Evolutionary conservation across 805 yeast species (phyloP).

Genomic region (Candida multigemmis): DNA sequence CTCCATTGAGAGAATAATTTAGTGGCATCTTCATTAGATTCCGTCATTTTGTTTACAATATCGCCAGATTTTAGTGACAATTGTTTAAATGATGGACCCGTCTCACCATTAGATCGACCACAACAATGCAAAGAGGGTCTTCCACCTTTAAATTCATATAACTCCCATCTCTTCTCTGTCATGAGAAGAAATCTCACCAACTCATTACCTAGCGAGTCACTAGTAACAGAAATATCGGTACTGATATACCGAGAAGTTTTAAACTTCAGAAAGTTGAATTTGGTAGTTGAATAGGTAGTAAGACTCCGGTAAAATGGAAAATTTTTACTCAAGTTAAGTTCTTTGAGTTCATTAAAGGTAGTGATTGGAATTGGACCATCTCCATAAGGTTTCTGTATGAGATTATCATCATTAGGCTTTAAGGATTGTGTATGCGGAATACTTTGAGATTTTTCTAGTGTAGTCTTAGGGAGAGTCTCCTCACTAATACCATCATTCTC

Average conservation of each 20-base stretch:
- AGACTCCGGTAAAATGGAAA: constrained; percentile 72
- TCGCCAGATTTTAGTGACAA: constrained; percentile 15
- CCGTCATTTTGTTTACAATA: constrained; percentile 10
- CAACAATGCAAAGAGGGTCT: constrained; percentile 53
- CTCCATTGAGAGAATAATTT: constrained; percentile 45
- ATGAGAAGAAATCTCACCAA: constrained; percentile 57
- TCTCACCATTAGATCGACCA: constrained; percentile 64
- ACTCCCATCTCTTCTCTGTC: constrained; percentile 65
- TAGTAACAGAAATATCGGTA: constrained; percentile 19
- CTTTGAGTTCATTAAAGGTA: constrained; percentile 35
- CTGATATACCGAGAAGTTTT: constrained; percentile 19
- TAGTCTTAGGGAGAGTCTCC: too few species aligned
- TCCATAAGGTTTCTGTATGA: too few species aligned
- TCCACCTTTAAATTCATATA: constrained; percentile 36
- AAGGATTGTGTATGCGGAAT: too few species aligned
- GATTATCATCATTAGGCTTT: too few species aligned
- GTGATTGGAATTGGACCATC: too few species aligned
- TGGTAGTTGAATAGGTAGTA: constrained; percentile 37
- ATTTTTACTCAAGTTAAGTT: constrained; percentile 63
- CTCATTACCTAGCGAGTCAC: constrained; percentile 41
- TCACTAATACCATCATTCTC: too few species aligned
- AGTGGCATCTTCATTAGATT: constrained; percentile 14
- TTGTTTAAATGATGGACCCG: constrained; percentile 41
- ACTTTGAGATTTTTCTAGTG: too few species aligned
- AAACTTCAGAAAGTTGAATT: constrained; percentile 9